Base-by-base conservation (phyloP, 495 filamentous ascomycete genomes). In the Apodospora peruviana region DNA sequence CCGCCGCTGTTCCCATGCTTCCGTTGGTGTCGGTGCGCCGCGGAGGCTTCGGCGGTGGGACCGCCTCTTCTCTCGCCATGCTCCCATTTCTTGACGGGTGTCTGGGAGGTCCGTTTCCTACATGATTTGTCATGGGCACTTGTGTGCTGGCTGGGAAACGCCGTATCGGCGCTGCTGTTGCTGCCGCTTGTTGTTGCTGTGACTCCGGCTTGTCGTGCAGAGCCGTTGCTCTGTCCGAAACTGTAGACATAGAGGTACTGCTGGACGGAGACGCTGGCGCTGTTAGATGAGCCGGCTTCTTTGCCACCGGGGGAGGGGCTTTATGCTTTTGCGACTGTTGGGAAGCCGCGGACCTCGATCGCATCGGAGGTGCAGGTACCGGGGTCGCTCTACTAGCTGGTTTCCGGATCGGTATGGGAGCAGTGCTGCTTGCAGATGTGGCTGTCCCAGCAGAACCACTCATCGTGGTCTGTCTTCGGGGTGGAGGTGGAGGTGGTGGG, bases 271-370 rank as follows among this genome's bases (percentile, higher is more conserved):
- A 72, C 14, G 55, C 55, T 11, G 66, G 60, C 3, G 47, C 59
- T 11, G 57, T 60, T 12, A 81, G 68, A 56, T 79, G 74, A 5
- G 73, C 67, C 1, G 77, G 77, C 48, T 81, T 81, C 43, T 66
- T 68, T 3, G 74, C 76, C 40, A 81, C 65, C 0, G 77, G 76
- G n/a, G 77, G 77, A 12, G 74, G 59, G 0, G 64, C 57, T 55
- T 74, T 78, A 10, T 68, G 67, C 25, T 69, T 69, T 7, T 45
- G 47, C 2, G 66, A 52, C 14, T 44, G 53, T 40, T 66, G 55
- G 10, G 66, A 67, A 8, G 61, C 62, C 7, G 48, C 51, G 0
- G 65, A 63, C 21, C 53, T 50, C 0, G 57, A 38, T 10, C 58
- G 61, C n/a, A 53, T 54, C 8, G 62, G 66, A 20, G 61, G 64